A percentile compares a stretch with the other conserved stretches of the same genome.
Evolutionary conservation across 176 grass and related monocot species (phyloP).

Genomic region (Lolium perenne): DNA sequence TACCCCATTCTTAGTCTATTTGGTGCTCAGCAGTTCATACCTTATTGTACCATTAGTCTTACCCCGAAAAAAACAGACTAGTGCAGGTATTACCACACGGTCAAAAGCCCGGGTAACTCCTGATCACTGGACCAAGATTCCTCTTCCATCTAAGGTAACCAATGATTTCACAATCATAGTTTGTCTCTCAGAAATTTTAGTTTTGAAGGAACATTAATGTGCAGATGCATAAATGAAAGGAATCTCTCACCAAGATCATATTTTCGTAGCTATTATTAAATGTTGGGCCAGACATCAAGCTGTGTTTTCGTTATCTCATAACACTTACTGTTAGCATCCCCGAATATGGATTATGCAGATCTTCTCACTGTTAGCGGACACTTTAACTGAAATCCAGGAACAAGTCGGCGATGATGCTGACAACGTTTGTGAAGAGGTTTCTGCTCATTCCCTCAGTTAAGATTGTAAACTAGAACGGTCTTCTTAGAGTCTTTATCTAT

Average conservation of each 20-base stretch:
- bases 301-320: slow-evolving; percentile 9
- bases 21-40: slow-evolving; percentile 25
- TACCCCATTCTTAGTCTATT: slow-evolving; percentile 9
- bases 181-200: background rate
- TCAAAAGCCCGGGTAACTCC: slow-evolving; percentile 84
- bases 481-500: slow-evolving; percentile 35
- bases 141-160: slow-evolving; percentile 82
- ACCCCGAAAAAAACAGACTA: slow-evolving; percentile 54
- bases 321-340: slow-evolving; percentile 5
- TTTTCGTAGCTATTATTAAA: slow-evolving; percentile 15
- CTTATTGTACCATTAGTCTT: slow-evolving; percentile 26
- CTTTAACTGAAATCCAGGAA: slow-evolving; percentile 82
- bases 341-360: slow-evolving; percentile 70
- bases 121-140: slow-evolving; percentile 74
- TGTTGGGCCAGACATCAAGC: background rate
- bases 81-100: slow-evolving; percentile 83
- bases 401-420: slow-evolving; percentile 66
- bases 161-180: slow-evolving; percentile 34
- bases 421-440: slow-evolving; percentile 64
- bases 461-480: background rate
- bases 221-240: slow-evolving; percentile 23
- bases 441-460: slow-evolving; percentile 18
- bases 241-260: slow-evolving; percentile 15
- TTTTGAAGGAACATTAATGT: background rate
- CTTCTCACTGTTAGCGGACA: slow-evolving; percentile 80